Percentiles rank a stretch among this genome's conserved stretches.
Evolutionary conservation across 164 flowering plant genomes (phyloP).

Genomic region (Liriodendron chinense): DNA sequence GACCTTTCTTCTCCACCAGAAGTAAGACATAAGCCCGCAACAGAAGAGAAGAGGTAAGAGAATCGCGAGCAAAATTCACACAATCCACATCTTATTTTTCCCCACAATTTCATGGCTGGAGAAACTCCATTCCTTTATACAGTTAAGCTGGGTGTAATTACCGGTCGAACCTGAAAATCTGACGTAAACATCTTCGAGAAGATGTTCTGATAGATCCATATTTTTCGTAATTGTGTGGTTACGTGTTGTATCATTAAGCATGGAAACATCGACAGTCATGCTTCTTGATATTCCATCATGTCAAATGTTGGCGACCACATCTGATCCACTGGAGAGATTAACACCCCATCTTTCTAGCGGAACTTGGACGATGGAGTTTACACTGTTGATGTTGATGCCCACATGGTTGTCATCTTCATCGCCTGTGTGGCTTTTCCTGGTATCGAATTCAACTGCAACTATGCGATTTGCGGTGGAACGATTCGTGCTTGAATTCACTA

Average conservation of each 20-base stretch:
- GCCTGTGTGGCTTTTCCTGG: slow-evolving; percentile 10
- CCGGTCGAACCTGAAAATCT: slow-evolving; percentile 18
- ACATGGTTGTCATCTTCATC: slow-evolving; percentile 24
- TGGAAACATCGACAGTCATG: slow-evolving; percentile 20
- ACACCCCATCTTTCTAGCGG: slow-evolving; percentile 22
- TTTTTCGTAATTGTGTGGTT: slow-evolving; percentile 13
- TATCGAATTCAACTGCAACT: slow-evolving; percentile 34
- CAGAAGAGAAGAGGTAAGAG: slow-evolving; percentile 12
- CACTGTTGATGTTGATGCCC: slow-evolving; percentile 25
- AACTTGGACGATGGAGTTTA: background rate
- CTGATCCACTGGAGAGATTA: slow-evolving; percentile 13
- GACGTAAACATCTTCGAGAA: slow-evolving; percentile 11
- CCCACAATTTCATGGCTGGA: slow-evolving; percentile 13
- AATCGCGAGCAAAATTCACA: slow-evolving; percentile 32
- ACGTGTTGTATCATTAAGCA: slow-evolving; percentile 2
- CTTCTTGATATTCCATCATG: slow-evolving; percentile 28
- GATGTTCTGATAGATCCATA: slow-evolving; percentile 29
- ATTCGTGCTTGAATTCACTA: slow-evolving; percentile 22
- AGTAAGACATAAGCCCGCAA: slow-evolving; percentile 1
- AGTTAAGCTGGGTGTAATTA: slow-evolving; percentile 27
- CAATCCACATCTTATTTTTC: background rate
- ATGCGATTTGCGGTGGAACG: slow-evolving; percentile 5
- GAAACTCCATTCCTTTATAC: slow-evolving; percentile 44
- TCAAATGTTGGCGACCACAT: slow-evolving; percentile 15
- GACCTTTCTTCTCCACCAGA: slow-evolving; percentile 14